Evolutionary conservation across 208 protist species (phyloP), one percentile per base, ranked within the genome.

Genomic region (Trypanosoma brucei): DNA sequence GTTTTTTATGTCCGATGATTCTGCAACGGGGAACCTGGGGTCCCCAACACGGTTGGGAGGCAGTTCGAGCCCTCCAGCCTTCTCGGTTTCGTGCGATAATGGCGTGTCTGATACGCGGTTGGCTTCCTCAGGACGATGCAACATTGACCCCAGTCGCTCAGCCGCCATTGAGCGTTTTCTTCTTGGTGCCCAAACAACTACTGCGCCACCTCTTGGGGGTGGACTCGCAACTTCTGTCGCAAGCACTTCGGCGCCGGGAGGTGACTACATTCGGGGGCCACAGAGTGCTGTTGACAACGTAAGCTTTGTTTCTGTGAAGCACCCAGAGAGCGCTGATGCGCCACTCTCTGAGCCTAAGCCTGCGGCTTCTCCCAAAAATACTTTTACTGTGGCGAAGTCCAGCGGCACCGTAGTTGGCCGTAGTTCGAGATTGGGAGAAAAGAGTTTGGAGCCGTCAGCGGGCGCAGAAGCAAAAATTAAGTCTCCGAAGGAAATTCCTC

Each of bases 121-220:
- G 52, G 54, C 50, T 4, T 66, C 59, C n/a, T 72, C 62, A 13
- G 59, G 58, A n/a, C 69, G 14, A 2, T 55, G 59, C 36, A 35
- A 54, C 40, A 50, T 62, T 22, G 62, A 64, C 45, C 52, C 9
- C 30, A 36, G 61, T 1, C 54, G 60, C 11, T 49, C 62, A 52
- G 59, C 56, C 1, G 49, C 62, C 2, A 63, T 75, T 56, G 69
- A 75, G 49, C 48, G 59, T 3, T 75, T 75, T 59, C 62, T 75
- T 31, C 56, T 69, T 22, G 56, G 40, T 39, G 46, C 42, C 55
- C 22, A 55, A 37, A 11, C 55, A 31, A 13, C 33, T 40, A 50
- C 44, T 45, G 3, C 59, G 2, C 35, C 54, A 3, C n/a, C 37
- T 22, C 39, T 31, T 31, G 46, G 50, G 3, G 42, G 52, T 7